phyloP scores from a whole-genome alignment of 176 grass and related monocot species.

The Oryza meyeriana region DNA sequence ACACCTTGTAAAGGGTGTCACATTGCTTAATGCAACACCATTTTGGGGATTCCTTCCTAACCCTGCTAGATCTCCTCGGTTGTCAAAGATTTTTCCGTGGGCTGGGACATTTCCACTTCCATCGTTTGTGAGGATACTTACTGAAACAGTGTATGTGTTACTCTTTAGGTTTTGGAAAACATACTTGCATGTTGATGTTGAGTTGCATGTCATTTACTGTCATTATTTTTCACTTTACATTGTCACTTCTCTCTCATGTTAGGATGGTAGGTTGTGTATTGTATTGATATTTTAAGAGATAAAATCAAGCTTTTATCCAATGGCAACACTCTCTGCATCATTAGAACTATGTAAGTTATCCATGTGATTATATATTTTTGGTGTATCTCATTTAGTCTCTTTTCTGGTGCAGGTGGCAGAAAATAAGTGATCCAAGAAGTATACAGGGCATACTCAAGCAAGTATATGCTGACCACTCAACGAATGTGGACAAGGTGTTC shows the following conservation, averaged over 20 bases:
- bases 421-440: conserved; percentile 85
- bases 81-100: conserved; percentile 90
- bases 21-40: conserved; percentile 93
- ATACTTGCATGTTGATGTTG: background rate
- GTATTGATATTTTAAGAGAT: background rate
- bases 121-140: conserved; percentile 68
- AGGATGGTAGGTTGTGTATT: background rate
- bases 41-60: conserved; percentile 99
- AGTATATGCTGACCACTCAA: conserved; percentile 94
- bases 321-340: background rate
- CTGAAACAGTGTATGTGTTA: conserved; percentile 72
- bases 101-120: conserved; percentile 96
- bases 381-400: conserved; percentile 1
- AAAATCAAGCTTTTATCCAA: background rate
- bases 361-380: background rate
- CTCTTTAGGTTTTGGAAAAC: background rate
- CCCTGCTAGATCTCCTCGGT: conserved; percentile 62
- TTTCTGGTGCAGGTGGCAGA: conserved; percentile 74
- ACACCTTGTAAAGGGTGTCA: conserved; percentile 86
- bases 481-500: conserved; percentile 88
- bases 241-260: background rate
- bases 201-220: background rate
- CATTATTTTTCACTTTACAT: background rate
- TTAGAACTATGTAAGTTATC: background rate
- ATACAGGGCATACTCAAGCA: conserved; percentile 82